Conservation (phyloP, 163 green algal genomes). For the Prototheca stagnorum region DNA sequence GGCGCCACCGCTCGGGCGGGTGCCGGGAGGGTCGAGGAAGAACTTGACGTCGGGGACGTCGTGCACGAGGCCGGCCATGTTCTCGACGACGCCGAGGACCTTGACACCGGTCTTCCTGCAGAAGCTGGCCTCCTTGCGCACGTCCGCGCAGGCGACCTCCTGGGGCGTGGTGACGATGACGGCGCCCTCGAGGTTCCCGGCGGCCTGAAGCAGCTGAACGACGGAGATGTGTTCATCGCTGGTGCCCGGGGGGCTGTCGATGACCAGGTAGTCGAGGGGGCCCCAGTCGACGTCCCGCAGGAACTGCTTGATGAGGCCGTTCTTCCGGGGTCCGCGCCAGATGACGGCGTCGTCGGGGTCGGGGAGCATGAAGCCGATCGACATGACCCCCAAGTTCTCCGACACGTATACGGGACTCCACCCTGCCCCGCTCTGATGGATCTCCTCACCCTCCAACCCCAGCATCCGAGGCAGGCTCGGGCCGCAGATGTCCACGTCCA, state of each 20-base stretch:
- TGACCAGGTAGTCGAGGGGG: constrained; percentile 81
- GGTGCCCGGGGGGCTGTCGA: constrained; percentile 87
- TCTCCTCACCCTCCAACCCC: constrained; percentile 78
- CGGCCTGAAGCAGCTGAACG: constrained; percentile 34
- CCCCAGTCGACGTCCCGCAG: constrained; percentile 83
- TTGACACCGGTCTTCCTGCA: constrained; percentile 78
- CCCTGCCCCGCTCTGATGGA: constrained; percentile 52
- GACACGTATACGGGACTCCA: constrained; percentile 74
- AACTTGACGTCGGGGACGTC: constrained; percentile 21
- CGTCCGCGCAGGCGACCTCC: constrained; percentile 90
- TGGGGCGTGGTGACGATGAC: constrained; percentile 75
- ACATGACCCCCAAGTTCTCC: constrained; percentile 76
- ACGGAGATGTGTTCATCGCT: constrained; percentile 95
- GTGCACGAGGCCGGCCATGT: constrained; percentile 62
- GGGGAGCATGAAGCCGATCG: constrained; percentile 82
- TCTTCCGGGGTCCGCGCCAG: constrained; percentile 77
- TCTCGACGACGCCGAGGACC: constrained; percentile 93
- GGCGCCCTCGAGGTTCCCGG: constrained; percentile 7
- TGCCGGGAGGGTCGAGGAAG: not conserved
- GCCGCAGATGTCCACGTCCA: constrained; percentile 98
- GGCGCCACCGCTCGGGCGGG: not conserved
- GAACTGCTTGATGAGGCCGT: constrained; percentile 57
- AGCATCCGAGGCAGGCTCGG: constrained; percentile 87
- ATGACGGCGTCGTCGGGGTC: constrained; percentile 90
- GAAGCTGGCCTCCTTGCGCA: constrained; percentile 94